Base-by-base conservation (phyloP, 2,329 filamentous ascomycete species). In the Alternaria angustiovoidea region DNA sequence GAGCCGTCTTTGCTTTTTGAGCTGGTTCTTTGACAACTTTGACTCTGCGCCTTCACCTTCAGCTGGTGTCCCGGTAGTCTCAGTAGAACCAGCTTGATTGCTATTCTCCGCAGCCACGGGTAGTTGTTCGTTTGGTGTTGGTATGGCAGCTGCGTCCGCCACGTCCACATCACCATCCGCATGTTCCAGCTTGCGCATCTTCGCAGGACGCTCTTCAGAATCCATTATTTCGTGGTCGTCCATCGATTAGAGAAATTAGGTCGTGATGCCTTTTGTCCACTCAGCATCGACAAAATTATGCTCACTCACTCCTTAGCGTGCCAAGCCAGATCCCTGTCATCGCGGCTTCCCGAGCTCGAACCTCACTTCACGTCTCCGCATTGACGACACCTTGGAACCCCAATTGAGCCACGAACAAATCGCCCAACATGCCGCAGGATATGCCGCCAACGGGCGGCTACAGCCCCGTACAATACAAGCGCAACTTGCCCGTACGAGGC, bases 361-460 rank as follows among this genome's bases (percentile, higher is more conserved):
- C 62, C 57, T 63, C 63, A 72, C 70, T 68, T 73, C 70, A 74
- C 56, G 53, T 54, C 68, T 67, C 70, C 65, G 64, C 68, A 72
- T 66, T 66, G 60, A 63, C 64, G 62, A 59, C 66, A 66, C 64
- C 62, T 61, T 64, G 63, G 55, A 56, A 57, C 53, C 62, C 69
- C 65, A 61, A 77, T 77, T 75, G 72, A 71, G 48, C 64, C 63
- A 65, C 68, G 53, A 61, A 62, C 38, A 63, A 63, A 67, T 56
- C 62, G 60, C 67, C 64, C 85, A 89, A 68, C 77, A 97, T 98
- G 94, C 89, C 91, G 85, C 94, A 98, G 87, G 95, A 99, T 86
- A 92, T 99, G 88, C 95, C 95, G 84, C 95, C 95, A 73, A 81
- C 83, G 77, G 95, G 94, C 85, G 95, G 95, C 86, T 99, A 99